Evolutionary conservation across 768 basidiomycete genomes (phyloP).

Genomic region (Terana coerulea): DNA sequence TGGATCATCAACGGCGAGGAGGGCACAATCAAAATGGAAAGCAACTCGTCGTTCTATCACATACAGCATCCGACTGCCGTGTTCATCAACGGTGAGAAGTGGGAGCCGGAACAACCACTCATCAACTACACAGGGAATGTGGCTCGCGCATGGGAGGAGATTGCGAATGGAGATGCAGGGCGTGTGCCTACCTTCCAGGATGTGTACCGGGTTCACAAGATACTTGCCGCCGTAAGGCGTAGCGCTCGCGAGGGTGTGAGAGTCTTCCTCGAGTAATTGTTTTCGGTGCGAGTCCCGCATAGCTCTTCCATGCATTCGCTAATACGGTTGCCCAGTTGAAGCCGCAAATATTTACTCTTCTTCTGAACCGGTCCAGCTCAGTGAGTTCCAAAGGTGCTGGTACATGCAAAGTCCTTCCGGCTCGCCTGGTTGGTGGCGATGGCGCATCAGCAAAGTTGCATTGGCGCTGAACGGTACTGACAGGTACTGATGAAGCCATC

Average conservation of each 20-base stretch:
- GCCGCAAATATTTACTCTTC: too few species aligned
- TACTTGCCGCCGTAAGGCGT: slow-evolving; percentile 16
- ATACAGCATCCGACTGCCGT: neutral
- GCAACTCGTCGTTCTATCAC: neutral
- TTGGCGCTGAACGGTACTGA: too few species aligned
- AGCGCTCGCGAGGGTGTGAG: slow-evolving; percentile 8
- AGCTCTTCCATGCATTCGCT: too few species aligned
- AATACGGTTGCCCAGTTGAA: too few species aligned
- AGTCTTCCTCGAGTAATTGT: neutral
- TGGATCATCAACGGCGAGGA: slow-evolving; percentile 36
- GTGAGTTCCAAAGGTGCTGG: too few species aligned
- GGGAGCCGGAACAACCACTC: neutral
- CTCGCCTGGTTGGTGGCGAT: too few species aligned
- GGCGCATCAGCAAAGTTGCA: too few species aligned
- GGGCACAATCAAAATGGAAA: slow-evolving; percentile 22
- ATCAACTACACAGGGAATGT: neutral
- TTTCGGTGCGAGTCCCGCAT: too few species aligned
- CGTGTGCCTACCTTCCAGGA: slow-evolving; percentile 28
- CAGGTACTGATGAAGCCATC: too few species aligned
- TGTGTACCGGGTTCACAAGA: slow-evolving; percentile 20
- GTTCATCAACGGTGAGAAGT: slow-evolving; percentile 2
- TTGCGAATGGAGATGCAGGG: slow-evolving; percentile 11
- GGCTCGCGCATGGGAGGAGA: slow-evolving; percentile 4
- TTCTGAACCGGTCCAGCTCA: too few species aligned
- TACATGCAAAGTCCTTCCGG: too few species aligned